Evolutionary conservation across 345 rosid genomes (phyloP).

Genomic region (Combretum micranthum): DNA sequence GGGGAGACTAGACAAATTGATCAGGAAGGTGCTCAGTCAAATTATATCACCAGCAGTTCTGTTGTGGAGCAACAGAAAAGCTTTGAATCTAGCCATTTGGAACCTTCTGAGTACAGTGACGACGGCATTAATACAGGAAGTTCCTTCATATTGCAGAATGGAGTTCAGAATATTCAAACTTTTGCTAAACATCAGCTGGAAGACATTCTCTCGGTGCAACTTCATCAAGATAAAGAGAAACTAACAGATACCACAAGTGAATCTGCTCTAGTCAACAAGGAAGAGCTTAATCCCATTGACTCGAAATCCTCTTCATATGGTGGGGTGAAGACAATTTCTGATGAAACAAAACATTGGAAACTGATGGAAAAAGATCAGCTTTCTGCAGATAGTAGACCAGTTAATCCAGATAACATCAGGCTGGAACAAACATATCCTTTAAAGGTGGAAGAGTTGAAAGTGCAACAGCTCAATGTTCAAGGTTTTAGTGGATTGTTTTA

Average conservation of each 20-base stretch:
- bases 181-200: conserved; percentile 24
- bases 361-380: conserved; percentile 24
- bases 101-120: conserved; percentile 23
- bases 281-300: conserved; percentile 20
- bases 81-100: conserved; percentile 19
- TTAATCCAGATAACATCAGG: conserved; percentile 14
- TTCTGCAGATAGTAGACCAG: conserved; percentile 17
- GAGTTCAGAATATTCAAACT: conserved; percentile 34
- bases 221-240: conserved; percentile 23
- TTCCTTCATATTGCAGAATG: conserved; percentile 20
- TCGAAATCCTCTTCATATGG: conserved; percentile 21
- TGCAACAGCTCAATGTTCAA: conserved; percentile 27
- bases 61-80: conserved; percentile 9
- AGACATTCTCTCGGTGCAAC: conserved; percentile 9
- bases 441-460: conserved; percentile 23
- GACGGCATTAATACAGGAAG: conserved; percentile 21
- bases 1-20: conserved; percentile 21
- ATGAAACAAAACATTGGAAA: conserved; percentile 20
- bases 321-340: conserved; percentile 24
- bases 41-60: not conserved
- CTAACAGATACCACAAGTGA: conserved; percentile 13
- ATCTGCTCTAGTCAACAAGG: conserved; percentile 21
- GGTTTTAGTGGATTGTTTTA: conserved; percentile 59
- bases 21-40: not conserved
- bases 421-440: conserved; percentile 22